Conservation (phyloP, 176 grass and related monocot genomes). For the Carex pumila region DNA sequence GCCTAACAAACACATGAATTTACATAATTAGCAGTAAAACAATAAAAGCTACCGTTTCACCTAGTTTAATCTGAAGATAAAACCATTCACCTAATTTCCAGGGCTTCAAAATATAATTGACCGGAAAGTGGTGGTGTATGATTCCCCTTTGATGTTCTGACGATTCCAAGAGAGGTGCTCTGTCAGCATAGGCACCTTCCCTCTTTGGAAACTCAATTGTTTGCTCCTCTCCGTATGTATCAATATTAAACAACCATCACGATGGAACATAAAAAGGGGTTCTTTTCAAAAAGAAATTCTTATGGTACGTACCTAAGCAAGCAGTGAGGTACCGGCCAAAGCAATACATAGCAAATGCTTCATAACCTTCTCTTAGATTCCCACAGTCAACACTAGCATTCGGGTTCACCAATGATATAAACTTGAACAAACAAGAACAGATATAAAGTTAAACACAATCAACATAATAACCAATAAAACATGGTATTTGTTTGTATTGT, state of each 20-base stretch:
- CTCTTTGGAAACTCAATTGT: constrained; percentile 91
- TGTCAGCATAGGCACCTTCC: constrained; percentile 56
- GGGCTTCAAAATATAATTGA: constrained; percentile 78
- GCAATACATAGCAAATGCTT: constrained; percentile 97
- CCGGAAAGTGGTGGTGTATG: constrained; percentile 92
- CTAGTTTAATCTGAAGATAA: constrained; percentile 88
- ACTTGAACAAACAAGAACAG: constrained; percentile 37
- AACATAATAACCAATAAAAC: neutral
- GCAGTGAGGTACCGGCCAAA: constrained; percentile 92
- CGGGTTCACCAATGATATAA: constrained; percentile 81
- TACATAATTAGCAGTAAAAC: no score
- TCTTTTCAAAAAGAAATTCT: neutral
- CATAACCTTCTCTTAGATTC: constrained; percentile 73
- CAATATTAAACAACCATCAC: neutral
- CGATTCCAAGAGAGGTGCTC: constrained; percentile 55
- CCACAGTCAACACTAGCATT: constrained; percentile 73
- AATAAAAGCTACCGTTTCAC: no score
- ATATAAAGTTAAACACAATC: constrained; percentile 7
- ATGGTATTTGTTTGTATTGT: neutral
- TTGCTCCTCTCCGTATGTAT: constrained; percentile 84
- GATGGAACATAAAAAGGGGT: neutral
- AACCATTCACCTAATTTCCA: constrained; percentile 75
- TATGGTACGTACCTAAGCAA: constrained; percentile 67
- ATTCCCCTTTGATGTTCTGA: constrained; percentile 54
- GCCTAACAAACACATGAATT: no score